These are phyloP conservation scores for Rubus parviflorus DNA, from an alignment of 306 rosid genomes.

Conservation along the genomic window DNA sequence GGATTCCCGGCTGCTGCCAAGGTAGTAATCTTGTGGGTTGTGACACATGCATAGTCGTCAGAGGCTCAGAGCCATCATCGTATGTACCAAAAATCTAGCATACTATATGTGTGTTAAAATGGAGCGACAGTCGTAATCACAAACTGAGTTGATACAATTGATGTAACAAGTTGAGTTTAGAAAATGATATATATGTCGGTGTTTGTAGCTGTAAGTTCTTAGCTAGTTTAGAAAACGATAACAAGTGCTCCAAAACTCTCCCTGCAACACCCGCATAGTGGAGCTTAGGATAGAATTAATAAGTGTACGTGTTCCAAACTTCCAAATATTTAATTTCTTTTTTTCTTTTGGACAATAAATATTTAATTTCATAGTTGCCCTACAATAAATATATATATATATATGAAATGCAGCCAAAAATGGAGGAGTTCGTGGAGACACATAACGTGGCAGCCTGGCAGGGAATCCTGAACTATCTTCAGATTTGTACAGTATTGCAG, in stretches of 20 bases:
- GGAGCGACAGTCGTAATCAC: background rate
- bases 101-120: background rate
- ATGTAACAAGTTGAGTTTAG: slow-evolving; percentile 3
- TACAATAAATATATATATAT: too few relatives aligned
- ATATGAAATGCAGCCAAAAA: too few relatives aligned
- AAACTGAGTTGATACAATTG: background rate
- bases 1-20: too few relatives aligned
- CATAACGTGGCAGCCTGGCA: too few relatives aligned
- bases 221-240: background rate
- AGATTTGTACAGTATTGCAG: too few relatives aligned
- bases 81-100: background rate
- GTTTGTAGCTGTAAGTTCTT: background rate
- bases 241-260: background rate
- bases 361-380: too few relatives aligned
- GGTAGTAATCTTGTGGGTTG: background rate
- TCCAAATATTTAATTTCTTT: too few relatives aligned
- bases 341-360: too few relatives aligned
- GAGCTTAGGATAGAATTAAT: background rate
- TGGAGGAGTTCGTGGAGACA: too few relatives aligned
- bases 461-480: too few relatives aligned
- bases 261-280: background rate
- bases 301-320: too few relatives aligned
- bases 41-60: background rate
- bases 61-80: background rate
- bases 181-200: background rate